These are phyloP conservation scores for Cenchrus americanus DNA, from an alignment of 176 grass and related monocot genomes.

Conservation along the genomic window DNA sequence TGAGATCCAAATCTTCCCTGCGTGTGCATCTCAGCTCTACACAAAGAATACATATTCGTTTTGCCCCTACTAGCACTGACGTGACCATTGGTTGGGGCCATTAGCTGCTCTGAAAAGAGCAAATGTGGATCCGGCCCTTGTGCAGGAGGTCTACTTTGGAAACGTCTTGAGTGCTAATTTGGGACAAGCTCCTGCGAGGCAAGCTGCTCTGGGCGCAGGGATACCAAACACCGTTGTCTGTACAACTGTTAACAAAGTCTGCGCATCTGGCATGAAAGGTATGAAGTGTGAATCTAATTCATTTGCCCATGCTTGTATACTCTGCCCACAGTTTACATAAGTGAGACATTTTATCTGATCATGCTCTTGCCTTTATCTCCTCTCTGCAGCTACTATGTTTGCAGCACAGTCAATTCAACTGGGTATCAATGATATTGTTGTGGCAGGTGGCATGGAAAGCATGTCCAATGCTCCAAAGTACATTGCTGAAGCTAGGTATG, in stretches of 20 bases:
- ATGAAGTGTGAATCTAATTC: slow-evolving; percentile 6
- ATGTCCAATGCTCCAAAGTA: slow-evolving; percentile 99
- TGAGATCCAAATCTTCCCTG: slow-evolving; percentile 31
- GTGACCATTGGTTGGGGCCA: not conserved
- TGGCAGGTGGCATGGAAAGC: slow-evolving; percentile 97
- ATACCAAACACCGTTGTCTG: slow-evolving; percentile 92
- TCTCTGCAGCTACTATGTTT: slow-evolving; percentile 75
- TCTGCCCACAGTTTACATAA: not conserved
- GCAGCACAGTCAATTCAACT: slow-evolving; percentile 84
- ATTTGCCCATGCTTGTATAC: not conserved
- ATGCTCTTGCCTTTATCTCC: not conserved
- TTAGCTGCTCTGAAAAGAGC: slow-evolving; percentile 80
- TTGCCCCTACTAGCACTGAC: slow-evolving; percentile 10
- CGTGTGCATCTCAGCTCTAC: not conserved
- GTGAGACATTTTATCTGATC: not conserved
- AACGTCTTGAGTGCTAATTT: slow-evolving; percentile 97
- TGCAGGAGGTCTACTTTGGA: slow-evolving; percentile 91
- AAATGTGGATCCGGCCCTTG: slow-evolving; percentile 72
- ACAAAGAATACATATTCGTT: not conserved
- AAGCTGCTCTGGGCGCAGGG: slow-evolving; percentile 85
- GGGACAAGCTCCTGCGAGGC: slow-evolving; percentile 90
- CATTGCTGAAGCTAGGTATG: slow-evolving; percentile 83
- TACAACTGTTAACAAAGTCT: slow-evolving; percentile 88
- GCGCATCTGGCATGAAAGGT: slow-evolving; percentile 95
- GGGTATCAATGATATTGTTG: slow-evolving; percentile 88